A percentile compares a stretch with the other conserved stretches of the same genome.
Evolutionary conservation across 352 stramenopile genomes (phyloP).

Genomic region (Phytophthora macrochlamydospora): DNA sequence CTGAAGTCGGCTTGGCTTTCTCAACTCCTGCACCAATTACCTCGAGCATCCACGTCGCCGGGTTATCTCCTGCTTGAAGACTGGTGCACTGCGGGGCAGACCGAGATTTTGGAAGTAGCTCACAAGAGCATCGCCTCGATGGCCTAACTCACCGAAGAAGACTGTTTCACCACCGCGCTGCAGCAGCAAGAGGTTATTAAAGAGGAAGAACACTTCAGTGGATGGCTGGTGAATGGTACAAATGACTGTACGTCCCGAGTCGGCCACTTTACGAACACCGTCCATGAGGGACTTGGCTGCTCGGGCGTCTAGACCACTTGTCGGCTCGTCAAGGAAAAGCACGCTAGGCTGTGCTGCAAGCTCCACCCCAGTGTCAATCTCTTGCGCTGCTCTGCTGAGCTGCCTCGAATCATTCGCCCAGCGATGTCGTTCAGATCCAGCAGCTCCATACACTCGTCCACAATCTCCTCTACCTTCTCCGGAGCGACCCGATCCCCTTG

Average conservation of each 20-base stretch:
- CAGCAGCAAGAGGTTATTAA: constrained; percentile 85
- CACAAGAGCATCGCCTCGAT: constrained; percentile 44
- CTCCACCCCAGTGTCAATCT: constrained; percentile 52
- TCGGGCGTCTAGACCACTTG: constrained; percentile 69
- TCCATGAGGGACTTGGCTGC: constrained; percentile 70
- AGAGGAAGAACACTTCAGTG: constrained; percentile 62
- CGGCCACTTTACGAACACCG: constrained; percentile 56
- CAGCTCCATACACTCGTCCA: constrained; percentile 87
- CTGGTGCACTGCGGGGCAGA: constrained; percentile 19
- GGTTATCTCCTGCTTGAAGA: constrained; percentile 77
- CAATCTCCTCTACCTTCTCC: constrained; percentile 37
- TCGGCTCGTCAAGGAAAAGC: constrained; percentile 66
- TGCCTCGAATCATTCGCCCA: constrained; percentile 42
- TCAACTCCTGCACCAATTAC: constrained; percentile 57
- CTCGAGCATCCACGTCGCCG: constrained; percentile 89
- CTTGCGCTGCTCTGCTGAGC: constrained; percentile 56
- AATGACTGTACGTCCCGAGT: constrained; percentile 84
- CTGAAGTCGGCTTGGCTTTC: constrained; percentile 21
- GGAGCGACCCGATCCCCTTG: constrained; percentile 37
- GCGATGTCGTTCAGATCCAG: constrained; percentile 66
- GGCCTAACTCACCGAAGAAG: constrained; percentile 84
- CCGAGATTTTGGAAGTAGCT: constrained; percentile 68
- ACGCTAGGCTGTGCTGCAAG: constrained; percentile 53
- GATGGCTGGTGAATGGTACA: constrained; percentile 55
- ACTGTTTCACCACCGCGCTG: constrained; percentile 83